Percentiles rank a stretch among this genome's conserved stretches.
Evolutionary conservation across 2,329 filamentous ascomycete genomes (phyloP).

Genomic region (Xylariaceae sp.): DNA sequence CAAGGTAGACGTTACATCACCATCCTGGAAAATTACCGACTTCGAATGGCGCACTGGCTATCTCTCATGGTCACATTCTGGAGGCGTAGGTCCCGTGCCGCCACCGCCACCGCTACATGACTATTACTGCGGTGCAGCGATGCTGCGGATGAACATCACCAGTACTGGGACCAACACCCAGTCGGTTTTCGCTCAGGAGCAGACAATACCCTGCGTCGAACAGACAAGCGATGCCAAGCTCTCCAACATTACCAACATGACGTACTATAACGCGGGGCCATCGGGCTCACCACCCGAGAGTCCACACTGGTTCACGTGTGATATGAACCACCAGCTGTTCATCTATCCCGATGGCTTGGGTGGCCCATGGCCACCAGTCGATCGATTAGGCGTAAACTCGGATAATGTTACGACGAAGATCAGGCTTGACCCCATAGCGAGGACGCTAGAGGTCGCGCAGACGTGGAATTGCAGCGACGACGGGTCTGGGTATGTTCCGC

Average conservation of each 20-base stretch:
- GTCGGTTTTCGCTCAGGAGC: neutral
- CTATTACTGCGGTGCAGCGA: constrained; percentile 15
- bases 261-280: constrained; percentile 13
- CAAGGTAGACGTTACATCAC: neutral
- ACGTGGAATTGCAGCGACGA: neutral
- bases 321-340: constrained; percentile 12
- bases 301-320: constrained; percentile 18
- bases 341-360: constrained; percentile 8
- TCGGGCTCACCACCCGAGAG: constrained; percentile 5
- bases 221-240: constrained; percentile 20
- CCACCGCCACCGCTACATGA: constrained; percentile 16
- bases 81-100: constrained; percentile 9
- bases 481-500: neutral
- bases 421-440: constrained; percentile 6
- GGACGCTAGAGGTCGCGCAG: constrained; percentile 14
- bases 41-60: constrained; percentile 22
- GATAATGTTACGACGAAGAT: constrained; percentile 8
- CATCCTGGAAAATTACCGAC: constrained; percentile 12
- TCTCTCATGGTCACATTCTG: constrained; percentile 1
- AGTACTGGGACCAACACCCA: neutral
- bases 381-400: neutral
- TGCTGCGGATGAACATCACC: constrained; percentile 19
- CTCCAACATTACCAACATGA: constrained; percentile 18
- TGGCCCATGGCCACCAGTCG: constrained; percentile 2
- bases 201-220: constrained; percentile 9